Evolutionary conservation across 2,329 filamentous ascomycete species (phyloP).

Genomic region (Dothideomycetes sp.): DNA sequence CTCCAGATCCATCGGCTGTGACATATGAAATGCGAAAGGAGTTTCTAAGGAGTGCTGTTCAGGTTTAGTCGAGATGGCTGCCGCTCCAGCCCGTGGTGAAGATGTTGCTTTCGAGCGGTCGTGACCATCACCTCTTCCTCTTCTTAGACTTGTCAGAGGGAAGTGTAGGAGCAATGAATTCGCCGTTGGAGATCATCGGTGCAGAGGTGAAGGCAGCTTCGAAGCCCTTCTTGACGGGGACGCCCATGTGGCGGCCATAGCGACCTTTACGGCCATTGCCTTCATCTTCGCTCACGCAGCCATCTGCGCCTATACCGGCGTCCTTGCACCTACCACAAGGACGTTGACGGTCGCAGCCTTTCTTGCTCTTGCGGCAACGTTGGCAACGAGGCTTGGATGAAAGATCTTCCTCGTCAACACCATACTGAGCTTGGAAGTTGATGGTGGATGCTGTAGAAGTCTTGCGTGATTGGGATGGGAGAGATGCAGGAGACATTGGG

Average conservation of each 20-base stretch:
- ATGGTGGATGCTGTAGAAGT: constrained; percentile 58
- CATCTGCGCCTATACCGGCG: constrained; percentile 83
- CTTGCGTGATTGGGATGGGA: constrained; percentile 62
- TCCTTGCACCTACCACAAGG: constrained; percentile 94
- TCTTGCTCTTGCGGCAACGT: constrained; percentile 98
- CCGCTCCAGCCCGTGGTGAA: no score
- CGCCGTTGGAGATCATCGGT: constrained; percentile 19
- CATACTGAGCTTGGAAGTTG: constrained; percentile 37
- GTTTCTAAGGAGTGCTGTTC: not conserved
- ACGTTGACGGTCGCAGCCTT: constrained; percentile 92
- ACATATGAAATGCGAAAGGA: not conserved
- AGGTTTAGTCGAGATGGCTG: no score
- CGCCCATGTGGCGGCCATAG: constrained; percentile 63
- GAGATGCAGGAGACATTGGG: constrained; percentile 46
- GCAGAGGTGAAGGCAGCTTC: constrained; percentile 10
- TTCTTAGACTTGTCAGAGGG: constrained; percentile 53
- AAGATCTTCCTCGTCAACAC: constrained; percentile 72
- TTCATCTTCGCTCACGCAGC: constrained; percentile 95
- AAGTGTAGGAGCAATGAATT: constrained; percentile 22
- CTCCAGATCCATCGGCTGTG: not conserved
- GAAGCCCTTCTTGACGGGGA: constrained; percentile 48
- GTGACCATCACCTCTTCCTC: constrained; percentile 45
- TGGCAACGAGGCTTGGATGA: constrained; percentile 96
- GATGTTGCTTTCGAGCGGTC: no score
- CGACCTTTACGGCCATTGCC: constrained; percentile 93